phyloP scores from a whole-genome alignment of 441 rosid genomes.

The Gossypium davidsonii region DNA sequence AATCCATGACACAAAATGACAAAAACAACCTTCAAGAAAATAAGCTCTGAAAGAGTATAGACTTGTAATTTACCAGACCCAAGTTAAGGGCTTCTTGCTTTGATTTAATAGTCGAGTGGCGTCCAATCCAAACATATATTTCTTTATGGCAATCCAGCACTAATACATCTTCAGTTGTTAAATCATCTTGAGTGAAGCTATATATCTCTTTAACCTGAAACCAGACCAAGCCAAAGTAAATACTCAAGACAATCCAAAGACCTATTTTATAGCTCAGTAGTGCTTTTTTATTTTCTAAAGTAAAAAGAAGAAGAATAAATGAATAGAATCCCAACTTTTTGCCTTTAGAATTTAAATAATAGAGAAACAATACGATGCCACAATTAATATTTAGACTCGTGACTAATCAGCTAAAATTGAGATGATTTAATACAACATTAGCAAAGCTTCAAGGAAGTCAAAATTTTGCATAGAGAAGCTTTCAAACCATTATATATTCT shows the following conservation, averaged over 20 bases:
- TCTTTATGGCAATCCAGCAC: conserved; percentile 64
- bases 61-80: conserved; percentile 53
- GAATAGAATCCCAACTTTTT: background rate
- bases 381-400: background rate
- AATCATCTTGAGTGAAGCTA: conserved; percentile 86
- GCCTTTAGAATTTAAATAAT: background rate
- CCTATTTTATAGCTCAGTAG: background rate
- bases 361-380: background rate
- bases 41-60: conserved; percentile 13
- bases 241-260: conserved; percentile 7
- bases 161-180: conserved; percentile 83
- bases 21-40: conserved; percentile 6
- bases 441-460: background rate
- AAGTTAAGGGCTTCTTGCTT: conserved; percentile 54
- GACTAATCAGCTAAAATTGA: background rate
- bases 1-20: conserved; percentile 11
- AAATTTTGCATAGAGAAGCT: background rate
- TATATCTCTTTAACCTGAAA: conserved; percentile 78
- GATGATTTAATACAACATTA: background rate
- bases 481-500: background rate
- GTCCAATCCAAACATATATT: conserved; percentile 80
- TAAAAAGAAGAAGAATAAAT: background rate
- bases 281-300: background rate
- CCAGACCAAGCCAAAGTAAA: conserved; percentile 2
- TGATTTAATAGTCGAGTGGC: conserved; percentile 47